Percentiles rank a stretch among this genome's conserved stretches.
Evolutionary conservation across 306 rosid species (phyloP).

Genomic region (Glycine latifolia): DNA sequence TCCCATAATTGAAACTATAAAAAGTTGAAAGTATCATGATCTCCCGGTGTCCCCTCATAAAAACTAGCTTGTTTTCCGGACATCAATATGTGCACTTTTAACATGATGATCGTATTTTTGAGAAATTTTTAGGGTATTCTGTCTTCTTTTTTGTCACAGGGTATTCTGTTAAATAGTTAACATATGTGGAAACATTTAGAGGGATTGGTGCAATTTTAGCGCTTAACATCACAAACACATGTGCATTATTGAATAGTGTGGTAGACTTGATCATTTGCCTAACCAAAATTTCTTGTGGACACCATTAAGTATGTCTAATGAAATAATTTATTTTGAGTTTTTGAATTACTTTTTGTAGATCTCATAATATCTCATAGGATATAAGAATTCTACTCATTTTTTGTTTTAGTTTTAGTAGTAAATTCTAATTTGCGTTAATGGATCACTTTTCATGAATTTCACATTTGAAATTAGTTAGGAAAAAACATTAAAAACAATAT

Average conservation of each 20-base stretch:
- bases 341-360: too few relatives aligned
- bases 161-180: not conserved
- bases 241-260: not conserved
- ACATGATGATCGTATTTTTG: not conserved
- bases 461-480: too few relatives aligned
- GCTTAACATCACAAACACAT: not conserved
- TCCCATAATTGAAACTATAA: slow-evolving; percentile 55
- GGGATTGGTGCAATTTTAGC: not conserved
- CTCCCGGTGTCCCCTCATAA: slow-evolving; percentile 40
- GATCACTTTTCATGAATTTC: too few relatives aligned
- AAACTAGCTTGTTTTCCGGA: slow-evolving; percentile 50
- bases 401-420: too few relatives aligned
- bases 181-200: not conserved
- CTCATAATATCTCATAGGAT: too few relatives aligned
- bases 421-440: too few relatives aligned
- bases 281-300: not conserved
- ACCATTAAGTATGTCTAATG: not conserved
- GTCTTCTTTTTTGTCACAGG: not conserved
- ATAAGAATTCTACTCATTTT: too few relatives aligned
- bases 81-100: slow-evolving; percentile 41
- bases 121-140: not conserved
- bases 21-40: slow-evolving; percentile 47
- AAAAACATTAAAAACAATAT: too few relatives aligned
- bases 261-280: too few relatives aligned
- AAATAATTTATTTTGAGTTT: too few relatives aligned